Evolutionary conservation across 73 alveolate genomes (phyloP).

Genomic region (Paraurostyla sp.): DNA sequence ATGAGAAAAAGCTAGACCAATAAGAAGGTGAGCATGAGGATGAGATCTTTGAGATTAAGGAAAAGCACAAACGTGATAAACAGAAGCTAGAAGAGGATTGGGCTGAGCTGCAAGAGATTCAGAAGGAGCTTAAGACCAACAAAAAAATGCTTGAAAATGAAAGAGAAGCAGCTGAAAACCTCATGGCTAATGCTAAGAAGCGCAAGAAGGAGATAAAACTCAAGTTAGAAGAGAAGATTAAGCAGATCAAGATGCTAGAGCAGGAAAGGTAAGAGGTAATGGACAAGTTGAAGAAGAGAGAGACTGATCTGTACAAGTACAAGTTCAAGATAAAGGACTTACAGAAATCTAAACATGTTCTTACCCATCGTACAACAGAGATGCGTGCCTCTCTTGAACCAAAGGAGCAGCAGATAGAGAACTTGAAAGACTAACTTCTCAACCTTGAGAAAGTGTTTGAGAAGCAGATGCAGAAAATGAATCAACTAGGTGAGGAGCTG

Average conservation of each 20-base stretch:
- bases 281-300: slow-evolving; percentile 84
- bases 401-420: slow-evolving; percentile 86
- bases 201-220: slow-evolving; percentile 61
- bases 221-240: slow-evolving; percentile 76
- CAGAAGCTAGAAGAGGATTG: slow-evolving; percentile 39
- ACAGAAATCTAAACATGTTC: slow-evolving; percentile 89
- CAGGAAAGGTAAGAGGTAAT: slow-evolving; percentile 81
- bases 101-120: background rate
- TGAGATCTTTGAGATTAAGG: slow-evolving; percentile 77
- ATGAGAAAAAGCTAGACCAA: slow-evolving; percentile 85
- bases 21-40: slow-evolving; percentile 90
- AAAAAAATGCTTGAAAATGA: slow-evolving; percentile 53
- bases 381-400: slow-evolving; percentile 90
- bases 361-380: slow-evolving; percentile 89
- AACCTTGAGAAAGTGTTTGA: slow-evolving; percentile 84
- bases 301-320: slow-evolving; percentile 85
- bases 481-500: slow-evolving; percentile 69
- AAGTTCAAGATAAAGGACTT: slow-evolving; percentile 89
- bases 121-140: slow-evolving; percentile 67
- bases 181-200: slow-evolving; percentile 59
- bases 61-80: slow-evolving; percentile 59
- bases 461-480: slow-evolving; percentile 83
- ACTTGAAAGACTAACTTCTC: slow-evolving; percentile 83
- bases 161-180: slow-evolving; percentile 67
- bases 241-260: slow-evolving; percentile 78